Percentiles rank a stretch among this genome's conserved stretches.
Conservation (phyloP, 2,329 filamentous ascomycete species). For the Clonostachys rosea region DNA sequence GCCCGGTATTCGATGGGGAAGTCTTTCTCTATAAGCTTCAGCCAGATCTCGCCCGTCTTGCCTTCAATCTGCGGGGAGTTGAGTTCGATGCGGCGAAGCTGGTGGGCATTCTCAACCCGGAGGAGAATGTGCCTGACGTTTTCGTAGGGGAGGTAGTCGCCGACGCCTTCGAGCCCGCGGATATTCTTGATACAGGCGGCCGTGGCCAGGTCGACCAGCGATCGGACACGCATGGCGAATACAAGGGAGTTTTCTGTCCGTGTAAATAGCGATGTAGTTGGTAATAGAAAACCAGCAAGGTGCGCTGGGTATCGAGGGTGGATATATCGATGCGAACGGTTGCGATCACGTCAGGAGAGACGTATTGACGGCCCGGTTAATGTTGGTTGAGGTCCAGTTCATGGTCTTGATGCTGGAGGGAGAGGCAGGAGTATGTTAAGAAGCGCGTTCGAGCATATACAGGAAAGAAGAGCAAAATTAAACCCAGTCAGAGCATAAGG, state of each 20-base stretch:
- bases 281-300: too few relatives aligned
- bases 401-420: too few relatives aligned
- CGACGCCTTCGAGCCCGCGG: conserved; percentile 61
- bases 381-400: too few relatives aligned
- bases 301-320: too few relatives aligned
- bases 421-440: too few relatives aligned
- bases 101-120: conserved; percentile 66
- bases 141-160: conserved; percentile 63
- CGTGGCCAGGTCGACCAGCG: conserved; percentile 46
- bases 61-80: conserved; percentile 73
- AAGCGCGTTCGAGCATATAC: too few relatives aligned
- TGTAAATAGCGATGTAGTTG: too few relatives aligned
- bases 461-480: too few relatives aligned
- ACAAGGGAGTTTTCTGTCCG: neutral
- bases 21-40: conserved; percentile 71
- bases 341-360: too few relatives aligned
- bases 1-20: conserved; percentile 60
- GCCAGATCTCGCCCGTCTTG: conserved; percentile 70
- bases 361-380: too few relatives aligned
- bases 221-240: conserved; percentile 34
- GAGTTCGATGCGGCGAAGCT: conserved; percentile 70
- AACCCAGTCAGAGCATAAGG: too few relatives aligned
- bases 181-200: conserved; percentile 49
- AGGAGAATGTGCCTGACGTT: conserved; percentile 61
- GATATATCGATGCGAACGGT: too few relatives aligned